Evolutionary conservation across 768 basidiomycete species (phyloP), one percentile per base, ranked within the genome.

Genomic region (Lactarius tabidus): DNA sequence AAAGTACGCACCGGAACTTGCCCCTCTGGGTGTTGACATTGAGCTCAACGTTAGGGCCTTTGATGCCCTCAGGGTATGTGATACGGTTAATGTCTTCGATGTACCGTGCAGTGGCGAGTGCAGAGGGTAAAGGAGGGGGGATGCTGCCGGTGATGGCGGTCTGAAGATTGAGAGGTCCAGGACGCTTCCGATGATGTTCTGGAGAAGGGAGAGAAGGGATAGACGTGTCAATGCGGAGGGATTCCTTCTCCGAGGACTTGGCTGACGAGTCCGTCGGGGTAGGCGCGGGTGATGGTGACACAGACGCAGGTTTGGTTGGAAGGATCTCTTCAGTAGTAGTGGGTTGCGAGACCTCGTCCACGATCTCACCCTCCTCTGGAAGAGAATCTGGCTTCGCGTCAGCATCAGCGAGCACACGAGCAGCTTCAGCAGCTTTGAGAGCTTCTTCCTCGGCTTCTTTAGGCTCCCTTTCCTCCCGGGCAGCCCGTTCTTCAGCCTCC

Each of bases 151-250:
- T 79, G 71, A 79, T 82, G 10, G 87, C 77, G 15, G 75, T 77
- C 12, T 84, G 80, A 45, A 93, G 84, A 70, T 93, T 87, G 38
- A 93, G 84, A 36, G 83, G 88, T 61, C 85, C 90, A 29, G 91
- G 91, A 33, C 89, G 85, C 48, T 79, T 82, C 68, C 79, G 84
- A 61, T 75, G 70, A 31, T 79, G 74, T 53, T 81, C 76, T 31
- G 77, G 73, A 57, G 78, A 75, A n/a, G n/a, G n/a, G n/a, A n/a
- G n/a, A n/a, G n/a, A n/a, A 1, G 80, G 71, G 14, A 82, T 72
- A 23, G 82, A 76, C 0, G 89, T 88, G 74, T 85, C 86, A 74
- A 90, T 89, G 53, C 88, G 87, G 23, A 91, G 78, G 15, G 75
- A 28, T 52, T 86, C 86, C 71, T 84, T 85, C 38, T 76, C 72